phyloP scores from a whole-genome alignment of 495 filamentous ascomycete genomes.

The Penicillium arizonense region DNA sequence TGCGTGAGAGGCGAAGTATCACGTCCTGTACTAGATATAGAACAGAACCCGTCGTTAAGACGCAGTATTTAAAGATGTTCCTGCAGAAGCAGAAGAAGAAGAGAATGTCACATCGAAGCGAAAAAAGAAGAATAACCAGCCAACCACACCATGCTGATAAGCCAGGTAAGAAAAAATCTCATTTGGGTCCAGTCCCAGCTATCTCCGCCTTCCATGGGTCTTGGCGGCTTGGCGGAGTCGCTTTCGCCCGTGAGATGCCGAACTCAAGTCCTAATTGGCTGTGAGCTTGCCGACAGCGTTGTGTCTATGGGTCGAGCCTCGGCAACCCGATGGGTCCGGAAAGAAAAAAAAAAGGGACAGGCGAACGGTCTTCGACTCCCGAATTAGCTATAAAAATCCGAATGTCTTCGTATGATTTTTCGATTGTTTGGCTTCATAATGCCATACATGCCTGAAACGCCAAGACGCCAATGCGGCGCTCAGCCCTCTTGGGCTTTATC shows the following conservation, averaged over 20 bases:
- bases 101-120: background rate
- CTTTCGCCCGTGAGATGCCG: background rate
- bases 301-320: constrained; percentile 10
- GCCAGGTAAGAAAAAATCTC: constrained; percentile 14
- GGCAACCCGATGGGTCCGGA: constrained; percentile 18
- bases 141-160: constrained; percentile 24
- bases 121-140: constrained; percentile 13
- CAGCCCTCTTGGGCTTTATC: constrained; percentile 10
- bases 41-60: background rate
- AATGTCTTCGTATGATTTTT: background rate
- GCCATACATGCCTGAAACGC: background rate
- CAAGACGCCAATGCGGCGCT: constrained; percentile 9
- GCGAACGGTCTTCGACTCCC: background rate
- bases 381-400: no score
- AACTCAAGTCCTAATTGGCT: constrained; percentile 6
- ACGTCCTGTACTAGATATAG: constrained; percentile 1
- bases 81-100: constrained; percentile 2
- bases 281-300: constrained; percentile 11
- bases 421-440: background rate
- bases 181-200: background rate
- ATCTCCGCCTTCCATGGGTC: constrained; percentile 12
- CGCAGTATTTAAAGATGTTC: constrained; percentile 11
- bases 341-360: background rate
- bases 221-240: constrained; percentile 25
- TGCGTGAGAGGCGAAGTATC: constrained; percentile 9